These are phyloP conservation scores for Piper longum DNA, from an alignment of 164 flowering plant genomes.

Conservation along the genomic window DNA sequence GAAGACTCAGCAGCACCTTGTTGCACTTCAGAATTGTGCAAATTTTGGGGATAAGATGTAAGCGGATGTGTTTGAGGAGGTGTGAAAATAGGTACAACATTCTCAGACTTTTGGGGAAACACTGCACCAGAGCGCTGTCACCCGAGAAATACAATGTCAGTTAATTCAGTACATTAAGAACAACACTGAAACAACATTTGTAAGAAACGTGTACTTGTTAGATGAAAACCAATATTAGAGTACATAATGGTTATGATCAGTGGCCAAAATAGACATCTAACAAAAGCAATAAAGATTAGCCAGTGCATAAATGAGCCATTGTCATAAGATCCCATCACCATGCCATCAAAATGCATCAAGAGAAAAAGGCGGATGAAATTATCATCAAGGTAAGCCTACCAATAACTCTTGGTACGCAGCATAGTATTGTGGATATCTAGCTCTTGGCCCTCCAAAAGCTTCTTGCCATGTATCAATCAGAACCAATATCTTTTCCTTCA, in stretches of 20 bases:
- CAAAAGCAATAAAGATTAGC: background rate
- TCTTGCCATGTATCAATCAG: slow-evolving; percentile 99
- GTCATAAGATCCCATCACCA: background rate
- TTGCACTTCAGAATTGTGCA: slow-evolving; percentile 33
- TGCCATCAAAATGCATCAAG: background rate
- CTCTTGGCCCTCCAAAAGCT: slow-evolving; percentile 95
- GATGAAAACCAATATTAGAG: too few species aligned
- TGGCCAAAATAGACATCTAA: background rate
- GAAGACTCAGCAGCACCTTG: slow-evolving; percentile 57
- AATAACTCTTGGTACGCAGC: slow-evolving; percentile 86
- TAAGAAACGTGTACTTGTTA: too few species aligned
- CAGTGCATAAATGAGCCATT: background rate
- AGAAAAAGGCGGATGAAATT: background rate
- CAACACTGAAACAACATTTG: background rate
- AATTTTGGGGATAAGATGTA: slow-evolving; percentile 53
- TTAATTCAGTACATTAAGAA: background rate
- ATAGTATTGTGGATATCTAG: slow-evolving; percentile 90
- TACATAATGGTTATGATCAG: background rate
- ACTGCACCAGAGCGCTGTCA: slow-evolving; percentile 93
- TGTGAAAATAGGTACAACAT: slow-evolving; percentile 71
- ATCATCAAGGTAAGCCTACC: slow-evolving; percentile 28
- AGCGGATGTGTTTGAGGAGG: slow-evolving; percentile 86
- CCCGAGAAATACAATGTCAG: background rate
- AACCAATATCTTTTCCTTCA: slow-evolving; percentile 81
- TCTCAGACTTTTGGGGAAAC: slow-evolving; percentile 80